Conservation (phyloP, 495 filamentous ascomycete species). For the Lasiosphaeris hirsuta region DNA sequence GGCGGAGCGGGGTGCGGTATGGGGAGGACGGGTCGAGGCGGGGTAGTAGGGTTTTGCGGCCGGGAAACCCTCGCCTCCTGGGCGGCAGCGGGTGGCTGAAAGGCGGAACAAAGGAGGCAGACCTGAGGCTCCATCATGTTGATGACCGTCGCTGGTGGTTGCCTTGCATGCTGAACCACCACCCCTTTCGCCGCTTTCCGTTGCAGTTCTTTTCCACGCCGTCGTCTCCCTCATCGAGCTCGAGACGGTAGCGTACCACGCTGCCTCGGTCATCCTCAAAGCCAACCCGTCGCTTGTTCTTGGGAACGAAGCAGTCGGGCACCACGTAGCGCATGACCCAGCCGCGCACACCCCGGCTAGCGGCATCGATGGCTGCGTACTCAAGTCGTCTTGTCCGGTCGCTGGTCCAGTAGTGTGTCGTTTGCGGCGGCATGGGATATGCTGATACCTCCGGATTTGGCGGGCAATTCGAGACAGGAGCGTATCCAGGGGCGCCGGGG, state of each 20-base stretch:
- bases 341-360: slow-evolving; percentile 48
- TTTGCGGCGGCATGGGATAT: slow-evolving; percentile 45
- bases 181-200: slow-evolving; percentile 21
- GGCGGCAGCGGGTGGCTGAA: no score
- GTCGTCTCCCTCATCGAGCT: slow-evolving; percentile 39
- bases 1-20: no score
- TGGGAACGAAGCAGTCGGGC: slow-evolving; percentile 53
- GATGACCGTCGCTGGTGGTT: background rate
- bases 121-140: background rate
- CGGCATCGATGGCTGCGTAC: slow-evolving; percentile 57
- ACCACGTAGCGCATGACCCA: slow-evolving; percentile 52
- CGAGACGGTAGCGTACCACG: slow-evolving; percentile 52
- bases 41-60: no score
- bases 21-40: no score
- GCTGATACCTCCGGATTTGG: slow-evolving; percentile 15
- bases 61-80: no score
- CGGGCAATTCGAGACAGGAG: slow-evolving; percentile 11
- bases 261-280: slow-evolving; percentile 54
- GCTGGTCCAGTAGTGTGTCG: slow-evolving; percentile 57
- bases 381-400: slow-evolving; percentile 52
- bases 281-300: slow-evolving; percentile 37
- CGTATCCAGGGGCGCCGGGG: slow-evolving; percentile 1
- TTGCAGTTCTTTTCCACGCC: slow-evolving; percentile 14
- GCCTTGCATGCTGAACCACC: slow-evolving; percentile 24
- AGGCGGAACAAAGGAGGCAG: no score